Evolutionary conservation across 2,329 filamentous ascomycete genomes (phyloP).

Genomic region (Fusarium poae): DNA sequence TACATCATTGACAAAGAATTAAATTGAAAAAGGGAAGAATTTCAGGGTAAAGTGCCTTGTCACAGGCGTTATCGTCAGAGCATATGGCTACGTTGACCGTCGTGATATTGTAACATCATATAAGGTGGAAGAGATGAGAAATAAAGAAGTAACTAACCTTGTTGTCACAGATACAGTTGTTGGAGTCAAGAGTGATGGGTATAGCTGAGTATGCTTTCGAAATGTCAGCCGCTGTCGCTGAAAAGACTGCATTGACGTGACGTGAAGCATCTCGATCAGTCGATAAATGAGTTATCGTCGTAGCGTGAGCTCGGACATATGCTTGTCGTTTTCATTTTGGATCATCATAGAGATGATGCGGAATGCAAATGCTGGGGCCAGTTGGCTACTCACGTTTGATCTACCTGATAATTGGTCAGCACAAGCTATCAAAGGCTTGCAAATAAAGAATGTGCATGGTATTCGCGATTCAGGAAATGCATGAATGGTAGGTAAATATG

Average conservation of each 20-base stretch:
- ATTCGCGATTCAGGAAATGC: conserved; percentile 63
- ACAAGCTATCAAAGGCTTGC: conserved; percentile 16
- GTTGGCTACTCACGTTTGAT: conserved; percentile 46
- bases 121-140: conserved; percentile 21
- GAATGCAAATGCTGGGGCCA: conserved; percentile 21
- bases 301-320: conserved; percentile 88
- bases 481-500: conserved; percentile 78
- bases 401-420: conserved; percentile 42
- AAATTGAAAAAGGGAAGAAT: neutral
- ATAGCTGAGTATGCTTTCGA: conserved; percentile 24
- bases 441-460: conserved; percentile 11
- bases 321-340: conserved; percentile 90
- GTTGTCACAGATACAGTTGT: neutral
- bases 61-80: conserved; percentile 62
- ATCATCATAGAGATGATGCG: conserved; percentile 75
- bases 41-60: conserved; percentile 56
- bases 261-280: conserved; percentile 48
- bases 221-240: conserved; percentile 44
- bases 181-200: neutral
- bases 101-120: conserved; percentile 63
- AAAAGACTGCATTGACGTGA: conserved; percentile 32
- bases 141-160: conserved; percentile 49
- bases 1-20: neutral
- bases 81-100: conserved; percentile 64
- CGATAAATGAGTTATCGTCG: conserved; percentile 58